Conservation (phyloP, 176 grass and related monocot genomes). For the Melocanna baccifera region DNA sequence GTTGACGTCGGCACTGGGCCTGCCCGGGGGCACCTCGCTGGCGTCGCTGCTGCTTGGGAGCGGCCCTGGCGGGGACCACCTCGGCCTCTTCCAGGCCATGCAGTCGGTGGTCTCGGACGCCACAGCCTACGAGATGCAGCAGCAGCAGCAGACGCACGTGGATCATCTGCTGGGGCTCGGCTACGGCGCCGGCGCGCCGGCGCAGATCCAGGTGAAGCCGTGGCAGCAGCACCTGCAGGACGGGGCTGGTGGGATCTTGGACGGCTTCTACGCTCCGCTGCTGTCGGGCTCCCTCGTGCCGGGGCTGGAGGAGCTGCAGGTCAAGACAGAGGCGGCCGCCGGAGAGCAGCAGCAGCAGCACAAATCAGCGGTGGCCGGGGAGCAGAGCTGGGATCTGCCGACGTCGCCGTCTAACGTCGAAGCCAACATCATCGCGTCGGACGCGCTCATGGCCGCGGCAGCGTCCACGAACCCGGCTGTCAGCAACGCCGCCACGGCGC, state of each 20-base stretch:
- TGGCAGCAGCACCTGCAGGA: slow-evolving; percentile 38
- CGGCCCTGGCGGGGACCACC: slow-evolving; percentile 24
- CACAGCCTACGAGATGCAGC: slow-evolving; percentile 47
- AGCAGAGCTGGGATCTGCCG: slow-evolving; percentile 46
- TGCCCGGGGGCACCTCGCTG: slow-evolving; percentile 26
- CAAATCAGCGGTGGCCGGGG: neutral
- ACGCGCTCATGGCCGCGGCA: slow-evolving; percentile 58
- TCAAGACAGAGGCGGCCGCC: slow-evolving; percentile 44
- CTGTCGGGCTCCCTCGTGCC: slow-evolving; percentile 51
- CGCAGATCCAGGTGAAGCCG: slow-evolving; percentile 51
- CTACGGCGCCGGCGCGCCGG: neutral
- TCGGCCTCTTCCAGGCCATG: slow-evolving; percentile 61
- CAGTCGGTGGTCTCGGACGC: slow-evolving; percentile 46
- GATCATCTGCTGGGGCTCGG: slow-evolving; percentile 47
- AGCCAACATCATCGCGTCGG: slow-evolving; percentile 52
- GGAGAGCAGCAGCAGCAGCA: slow-evolving; percentile 32
- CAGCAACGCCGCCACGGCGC: slow-evolving; percentile 5
- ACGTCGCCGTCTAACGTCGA: slow-evolving; percentile 43
- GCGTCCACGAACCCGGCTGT: slow-evolving; percentile 41
- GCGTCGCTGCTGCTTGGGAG: slow-evolving; percentile 45
- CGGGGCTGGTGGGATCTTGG: slow-evolving; percentile 2
- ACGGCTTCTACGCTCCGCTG: slow-evolving; percentile 44
- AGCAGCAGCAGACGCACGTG: slow-evolving; percentile 41
- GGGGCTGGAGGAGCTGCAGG: slow-evolving; percentile 56
- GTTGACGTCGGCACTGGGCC: slow-evolving; percentile 34